These are phyloP conservation scores for Russula brevipes DNA, from an alignment of 768 basidiomycete genomes.

Conservation along the genomic window DNA sequence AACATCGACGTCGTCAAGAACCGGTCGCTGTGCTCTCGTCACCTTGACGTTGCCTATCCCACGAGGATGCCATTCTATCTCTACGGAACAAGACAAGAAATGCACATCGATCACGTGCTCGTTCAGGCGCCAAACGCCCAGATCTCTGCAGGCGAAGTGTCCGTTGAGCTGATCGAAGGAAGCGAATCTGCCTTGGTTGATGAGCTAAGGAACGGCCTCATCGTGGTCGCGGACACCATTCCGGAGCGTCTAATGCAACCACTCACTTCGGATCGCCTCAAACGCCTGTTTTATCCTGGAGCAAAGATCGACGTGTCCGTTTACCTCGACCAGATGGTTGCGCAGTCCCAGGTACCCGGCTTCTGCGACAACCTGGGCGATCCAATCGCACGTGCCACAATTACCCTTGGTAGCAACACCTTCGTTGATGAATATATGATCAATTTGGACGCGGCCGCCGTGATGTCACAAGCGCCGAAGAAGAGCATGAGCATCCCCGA, in stretches of 20 bases:
- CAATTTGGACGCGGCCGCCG: slow-evolving; percentile 11
- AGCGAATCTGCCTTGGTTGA: slow-evolving; percentile 1
- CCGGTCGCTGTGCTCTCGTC: slow-evolving; percentile 29
- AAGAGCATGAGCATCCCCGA: background rate
- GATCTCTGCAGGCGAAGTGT: slow-evolving; percentile 23
- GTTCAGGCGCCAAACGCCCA: slow-evolving; percentile 27
- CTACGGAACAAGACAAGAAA: slow-evolving; percentile 33
- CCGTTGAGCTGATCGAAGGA: slow-evolving; percentile 16
- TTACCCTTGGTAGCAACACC: slow-evolving; percentile 20
- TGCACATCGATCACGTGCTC: slow-evolving; percentile 36
- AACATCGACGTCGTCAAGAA: slow-evolving; percentile 34
- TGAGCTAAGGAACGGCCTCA: slow-evolving; percentile 22
- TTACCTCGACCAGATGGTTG: slow-evolving; percentile 16
- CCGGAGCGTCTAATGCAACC: slow-evolving; percentile 27
- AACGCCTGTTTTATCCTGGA: slow-evolving; percentile 19
- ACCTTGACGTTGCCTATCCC: slow-evolving; percentile 33
- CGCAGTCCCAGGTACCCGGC: slow-evolving; percentile 15
- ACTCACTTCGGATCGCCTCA: slow-evolving; percentile 1
- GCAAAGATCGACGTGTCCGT: slow-evolving; percentile 17
- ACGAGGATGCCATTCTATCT: slow-evolving; percentile 38
- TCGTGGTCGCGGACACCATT: slow-evolving; percentile 21
- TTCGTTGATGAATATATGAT: slow-evolving; percentile 22
- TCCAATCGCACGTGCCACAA: slow-evolving; percentile 21
- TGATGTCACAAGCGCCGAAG: slow-evolving; percentile 8
- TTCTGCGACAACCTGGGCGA: slow-evolving; percentile 17